These are phyloP conservation scores for Prunus dulcis DNA, from an alignment of 306 rosid genomes.

Conservation along the genomic window DNA sequence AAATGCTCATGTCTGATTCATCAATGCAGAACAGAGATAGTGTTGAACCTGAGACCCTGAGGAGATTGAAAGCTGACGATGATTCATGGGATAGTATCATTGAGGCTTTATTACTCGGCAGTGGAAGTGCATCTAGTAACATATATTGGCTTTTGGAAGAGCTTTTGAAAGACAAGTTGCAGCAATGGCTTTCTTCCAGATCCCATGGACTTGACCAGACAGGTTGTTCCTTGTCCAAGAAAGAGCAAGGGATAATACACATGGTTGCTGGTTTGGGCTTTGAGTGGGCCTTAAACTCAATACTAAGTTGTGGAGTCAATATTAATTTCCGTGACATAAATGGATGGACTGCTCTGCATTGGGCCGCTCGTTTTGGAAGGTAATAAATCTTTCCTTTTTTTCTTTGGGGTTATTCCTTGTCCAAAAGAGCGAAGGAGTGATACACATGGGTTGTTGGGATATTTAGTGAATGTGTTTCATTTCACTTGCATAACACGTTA, in stretches of 20 bases:
- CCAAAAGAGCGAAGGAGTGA: neutral
- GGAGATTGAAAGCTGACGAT: conserved; percentile 45
- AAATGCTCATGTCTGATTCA: conserved; percentile 64
- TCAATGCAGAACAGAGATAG: conserved; percentile 25
- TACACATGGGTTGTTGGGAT: neutral
- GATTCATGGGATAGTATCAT: conserved; percentile 66
- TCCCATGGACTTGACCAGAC: conserved; percentile 40
- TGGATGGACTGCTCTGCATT: conserved; percentile 94
- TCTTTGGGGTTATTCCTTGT: neutral
- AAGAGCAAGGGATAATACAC: conserved; percentile 92
- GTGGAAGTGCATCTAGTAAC: conserved; percentile 63
- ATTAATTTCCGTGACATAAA: conserved; percentile 92
- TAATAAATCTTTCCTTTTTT: conserved; percentile 25
- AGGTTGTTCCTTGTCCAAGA: conserved; percentile 74
- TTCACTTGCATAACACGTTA: neutral
- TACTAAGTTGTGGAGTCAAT: conserved; percentile 69
- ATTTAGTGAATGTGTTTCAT: neutral
- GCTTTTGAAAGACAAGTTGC: conserved; percentile 79
- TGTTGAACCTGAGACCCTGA: conserved; percentile 35
- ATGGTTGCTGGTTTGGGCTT: conserved; percentile 87
- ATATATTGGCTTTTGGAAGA: conserved; percentile 77
- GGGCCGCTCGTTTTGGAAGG: conserved; percentile 99
- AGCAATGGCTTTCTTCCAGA: conserved; percentile 65
- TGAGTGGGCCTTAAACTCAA: conserved; percentile 85
- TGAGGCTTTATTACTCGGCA: conserved; percentile 63